A percentile compares a stretch with the other conserved stretches of the same genome.
Conservation (phyloP, 257 asterid genomes). For the Solanum ossicruentum region DNA sequence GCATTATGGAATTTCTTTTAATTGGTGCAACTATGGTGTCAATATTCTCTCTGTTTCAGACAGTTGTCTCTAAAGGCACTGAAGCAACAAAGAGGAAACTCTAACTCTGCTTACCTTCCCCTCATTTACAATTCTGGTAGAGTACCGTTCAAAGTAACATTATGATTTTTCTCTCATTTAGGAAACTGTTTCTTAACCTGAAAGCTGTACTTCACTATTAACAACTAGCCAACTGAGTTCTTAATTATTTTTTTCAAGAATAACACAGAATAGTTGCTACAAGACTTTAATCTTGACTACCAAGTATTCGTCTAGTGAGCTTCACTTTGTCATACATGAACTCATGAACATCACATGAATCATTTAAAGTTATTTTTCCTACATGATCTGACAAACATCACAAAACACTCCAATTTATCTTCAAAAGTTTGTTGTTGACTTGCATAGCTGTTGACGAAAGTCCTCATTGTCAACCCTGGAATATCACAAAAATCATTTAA, state of each 20-base stretch:
- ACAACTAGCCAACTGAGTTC: background rate
- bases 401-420: conserved; percentile 28
- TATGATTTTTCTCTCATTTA: background rate
- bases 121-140: background rate
- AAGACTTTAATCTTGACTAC: background rate
- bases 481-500: background rate
- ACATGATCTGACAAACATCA: background rate
- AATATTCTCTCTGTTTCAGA: background rate
- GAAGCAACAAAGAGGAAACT: background rate
- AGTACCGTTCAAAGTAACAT: background rate
- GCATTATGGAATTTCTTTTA: too few relatives aligned
- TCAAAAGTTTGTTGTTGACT: conserved; percentile 64
- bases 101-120: background rate
- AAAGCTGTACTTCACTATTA: background rate
- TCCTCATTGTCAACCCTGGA: conserved; percentile 70
- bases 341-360: background rate
- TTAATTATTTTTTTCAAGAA: background rate
- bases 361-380: background rate
- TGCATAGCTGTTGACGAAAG: conserved; percentile 83
- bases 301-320: background rate
- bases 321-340: background rate
- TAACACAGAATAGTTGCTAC: background rate
- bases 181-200: background rate
- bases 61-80: background rate
- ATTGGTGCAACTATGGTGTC: background rate